Conservation (phyloP, 2,329 filamentous ascomycete genomes). For the Penicillium freii region DNA sequence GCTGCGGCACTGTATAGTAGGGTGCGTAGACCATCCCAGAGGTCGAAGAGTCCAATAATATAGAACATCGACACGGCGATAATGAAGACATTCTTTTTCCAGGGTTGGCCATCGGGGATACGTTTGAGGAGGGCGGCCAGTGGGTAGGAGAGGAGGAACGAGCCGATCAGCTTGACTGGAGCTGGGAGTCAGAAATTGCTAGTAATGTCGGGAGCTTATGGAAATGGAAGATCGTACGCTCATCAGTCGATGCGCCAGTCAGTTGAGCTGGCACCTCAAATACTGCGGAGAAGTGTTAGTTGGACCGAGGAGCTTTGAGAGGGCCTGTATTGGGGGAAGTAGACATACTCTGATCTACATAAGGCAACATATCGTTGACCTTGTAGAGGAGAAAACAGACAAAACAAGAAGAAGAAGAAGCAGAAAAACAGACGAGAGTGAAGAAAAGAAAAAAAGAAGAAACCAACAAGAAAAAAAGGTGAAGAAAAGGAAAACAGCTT, state of each 20-base stretch:
- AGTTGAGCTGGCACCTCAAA: constrained; percentile 58
- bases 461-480: not conserved
- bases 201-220: not conserved
- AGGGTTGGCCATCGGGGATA: constrained; percentile 78
- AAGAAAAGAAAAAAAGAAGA: not conserved
- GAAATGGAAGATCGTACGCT: constrained; percentile 47
- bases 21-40: constrained; percentile 81
- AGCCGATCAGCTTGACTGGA: constrained; percentile 86
- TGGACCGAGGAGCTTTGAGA: constrained; percentile 14
- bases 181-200: constrained; percentile 4
- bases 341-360: constrained; percentile 58
- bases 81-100: constrained; percentile 83
- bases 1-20: constrained; percentile 75
- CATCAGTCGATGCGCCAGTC: constrained; percentile 64
- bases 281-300: constrained; percentile 44
- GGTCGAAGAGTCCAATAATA: constrained; percentile 85
- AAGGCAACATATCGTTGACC: constrained; percentile 62
- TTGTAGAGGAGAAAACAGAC: constrained; percentile 7
- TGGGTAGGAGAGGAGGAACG: constrained; percentile 89
- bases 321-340: not conserved
- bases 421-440: constrained; percentile 1
- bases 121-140: constrained; percentile 85
- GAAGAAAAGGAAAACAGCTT: not conserved
- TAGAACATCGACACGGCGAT: constrained; percentile 83
- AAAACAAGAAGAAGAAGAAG: constrained; percentile 7